Evolutionary conservation across 805 yeast species (phyloP).

Genomic region (Candida caryicola): DNA sequence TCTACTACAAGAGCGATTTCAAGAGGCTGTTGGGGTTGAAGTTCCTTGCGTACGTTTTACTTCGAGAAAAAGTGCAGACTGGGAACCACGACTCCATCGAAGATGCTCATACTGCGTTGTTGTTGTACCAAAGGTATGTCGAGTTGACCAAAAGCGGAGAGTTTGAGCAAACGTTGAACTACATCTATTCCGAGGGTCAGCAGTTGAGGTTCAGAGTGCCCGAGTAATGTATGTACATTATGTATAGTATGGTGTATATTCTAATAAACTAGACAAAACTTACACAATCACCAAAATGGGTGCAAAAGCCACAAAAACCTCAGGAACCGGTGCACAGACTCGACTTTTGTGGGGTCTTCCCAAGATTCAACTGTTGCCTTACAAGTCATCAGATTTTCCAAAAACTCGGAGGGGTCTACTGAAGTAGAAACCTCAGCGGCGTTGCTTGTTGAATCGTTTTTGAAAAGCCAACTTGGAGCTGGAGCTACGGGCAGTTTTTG

Average conservation of each 20-base stretch:
- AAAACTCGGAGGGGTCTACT: too few species aligned
- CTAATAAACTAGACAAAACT: conserved; percentile 1
- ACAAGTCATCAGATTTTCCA: too few species aligned
- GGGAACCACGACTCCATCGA: conserved; percentile 97
- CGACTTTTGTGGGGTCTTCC: too few species aligned
- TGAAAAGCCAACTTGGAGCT: too few species aligned
- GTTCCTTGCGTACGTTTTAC: conserved; percentile 77
- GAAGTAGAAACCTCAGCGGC: too few species aligned
- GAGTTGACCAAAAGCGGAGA: conserved; percentile 57
- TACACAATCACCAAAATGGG: too few species aligned
- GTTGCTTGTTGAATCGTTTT: too few species aligned
- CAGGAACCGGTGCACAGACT: too few species aligned
- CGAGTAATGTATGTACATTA: conserved; percentile 12
- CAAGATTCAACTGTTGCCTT: too few species aligned
- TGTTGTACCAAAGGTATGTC: conserved; percentile 68
- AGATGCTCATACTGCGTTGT: conserved; percentile 86
- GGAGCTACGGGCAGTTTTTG: too few species aligned
- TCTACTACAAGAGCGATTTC: conserved; percentile 70
- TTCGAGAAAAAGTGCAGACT: conserved; percentile 75
- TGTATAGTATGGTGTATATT: conserved; percentile 4
- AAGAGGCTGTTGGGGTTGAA: conserved; percentile 80
- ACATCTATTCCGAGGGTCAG: conserved; percentile 71
- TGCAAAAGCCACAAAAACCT: too few species aligned
- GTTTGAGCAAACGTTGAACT: conserved; percentile 59
- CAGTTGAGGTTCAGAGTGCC: conserved; percentile 53